Evolutionary conservation across 2,329 filamentous ascomycete genomes (phyloP), one percentile per base, ranked within the genome.

Genomic region (Pyrenochaeta sp.): DNA sequence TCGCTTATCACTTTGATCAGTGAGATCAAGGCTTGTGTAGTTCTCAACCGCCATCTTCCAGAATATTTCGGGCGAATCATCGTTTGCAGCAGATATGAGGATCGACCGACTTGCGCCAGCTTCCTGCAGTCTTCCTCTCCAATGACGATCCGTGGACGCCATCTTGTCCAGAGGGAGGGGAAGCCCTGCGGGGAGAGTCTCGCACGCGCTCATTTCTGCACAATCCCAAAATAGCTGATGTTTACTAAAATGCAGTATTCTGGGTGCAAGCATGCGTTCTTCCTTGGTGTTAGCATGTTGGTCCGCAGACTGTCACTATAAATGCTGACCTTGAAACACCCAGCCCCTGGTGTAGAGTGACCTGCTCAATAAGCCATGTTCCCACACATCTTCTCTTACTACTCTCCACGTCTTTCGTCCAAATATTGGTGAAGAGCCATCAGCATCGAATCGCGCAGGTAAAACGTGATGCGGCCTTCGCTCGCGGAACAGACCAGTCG

Each of bases 161-260:
- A 43, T 20, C 4, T 40, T 20, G 35, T 64, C 63, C 7, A 61
- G 27, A 10, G 54, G 40, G 14, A 32, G 27, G 7, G 58, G 49
- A 2, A 61, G 43, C 6, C 51, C 51, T 4, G 12, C 35, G 2
- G 58, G 55, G 23, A 60, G 32, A 4, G 33, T 47, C 17, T 63
- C 60, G 39, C 60, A 63, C 4, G 60, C 60, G 17, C 36, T 49
- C 21, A 54, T 33, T n/a, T 39, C 39, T 3, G 39, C 36, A 17
- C 61, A 67, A 37, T 67, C 64, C 64, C 63, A 67, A 30, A 66
- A 63, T 2, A 67, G 47, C 21, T 67, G 56, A 14, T 49, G 32
- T 17, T 42, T 35, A 12, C 54, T 47, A 32, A 63, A 66, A 41
- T 67, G 58, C 1, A 64, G 17, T 17, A 63, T 45, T 12, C 61